phyloP scores from a whole-genome alignment of 108 stramenopile genomes.

The Ochromonas danica region DNA sequence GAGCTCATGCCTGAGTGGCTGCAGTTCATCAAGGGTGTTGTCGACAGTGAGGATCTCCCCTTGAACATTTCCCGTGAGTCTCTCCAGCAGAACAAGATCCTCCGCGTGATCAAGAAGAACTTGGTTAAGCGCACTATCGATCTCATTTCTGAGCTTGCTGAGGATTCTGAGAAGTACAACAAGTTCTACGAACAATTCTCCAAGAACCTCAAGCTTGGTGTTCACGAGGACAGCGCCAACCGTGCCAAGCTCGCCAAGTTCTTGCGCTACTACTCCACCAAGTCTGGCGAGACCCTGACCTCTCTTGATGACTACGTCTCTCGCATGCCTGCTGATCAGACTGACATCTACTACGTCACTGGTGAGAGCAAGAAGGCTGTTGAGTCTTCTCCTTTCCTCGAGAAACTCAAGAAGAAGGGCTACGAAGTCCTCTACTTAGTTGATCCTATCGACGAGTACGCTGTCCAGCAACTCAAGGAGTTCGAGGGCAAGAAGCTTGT shows the following conservation, averaged over 20 bases:
- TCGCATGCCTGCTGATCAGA: slow-evolving; percentile 92
- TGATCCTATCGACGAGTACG: slow-evolving; percentile 99
- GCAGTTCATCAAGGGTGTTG: slow-evolving; percentile 96
- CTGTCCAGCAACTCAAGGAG: slow-evolving; percentile 99
- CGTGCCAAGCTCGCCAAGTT: slow-evolving; percentile 99
- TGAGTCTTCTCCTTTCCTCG: slow-evolving; percentile 99
- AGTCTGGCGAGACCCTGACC: slow-evolving; percentile 97
- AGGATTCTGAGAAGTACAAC: slow-evolving; percentile 98
- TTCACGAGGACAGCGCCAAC: slow-evolving; percentile 99
- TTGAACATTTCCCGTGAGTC: slow-evolving; percentile 99
- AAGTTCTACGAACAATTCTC: slow-evolving; percentile 99
- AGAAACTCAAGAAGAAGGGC: slow-evolving; percentile 99
- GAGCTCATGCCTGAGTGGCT: slow-evolving; percentile 99
- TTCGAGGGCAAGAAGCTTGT: slow-evolving; percentile 99
- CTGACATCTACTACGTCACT: slow-evolving; percentile 99
- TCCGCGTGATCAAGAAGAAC: slow-evolving; percentile 99
- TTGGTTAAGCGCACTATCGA: slow-evolving; percentile 99
- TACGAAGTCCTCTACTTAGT: slow-evolving; percentile 99
- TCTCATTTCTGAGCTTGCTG: slow-evolving; percentile 97
- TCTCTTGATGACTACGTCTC: slow-evolving; percentile 97
- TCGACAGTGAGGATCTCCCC: slow-evolving; percentile 99
- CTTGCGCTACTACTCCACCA: slow-evolving; percentile 97
- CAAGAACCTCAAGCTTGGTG: slow-evolving; percentile 99
- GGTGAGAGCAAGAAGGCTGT: slow-evolving; percentile 98
- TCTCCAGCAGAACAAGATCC: slow-evolving; percentile 99